Evolutionary conservation across 2,329 filamentous ascomycete genomes (phyloP), one percentile per base, ranked within the genome.

Genomic region (Colletotrichum musae): DNA sequence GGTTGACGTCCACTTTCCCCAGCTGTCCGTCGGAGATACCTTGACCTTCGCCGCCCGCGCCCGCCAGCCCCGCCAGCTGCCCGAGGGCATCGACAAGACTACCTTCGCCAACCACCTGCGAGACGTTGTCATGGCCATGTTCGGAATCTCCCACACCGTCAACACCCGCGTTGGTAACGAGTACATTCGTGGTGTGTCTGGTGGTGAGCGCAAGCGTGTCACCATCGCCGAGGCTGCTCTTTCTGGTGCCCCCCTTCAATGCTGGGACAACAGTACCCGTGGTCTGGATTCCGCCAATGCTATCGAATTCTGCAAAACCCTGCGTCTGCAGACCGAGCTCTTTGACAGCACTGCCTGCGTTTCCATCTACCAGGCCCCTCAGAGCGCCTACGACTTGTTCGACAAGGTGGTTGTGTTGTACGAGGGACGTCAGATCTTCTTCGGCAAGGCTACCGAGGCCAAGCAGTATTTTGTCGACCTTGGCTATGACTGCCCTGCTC

Each of bases 1-100:
- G 79, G 91, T 93, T 43, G 94, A 97, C 77, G 91, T 93, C 5
- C 93, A 95, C 80, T 95, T 95, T 76, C 92, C 93, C 13, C 88
- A 91, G 81, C 81, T 96, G 74, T 91, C 88, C 2, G 93, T 95
- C 51, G 92, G 92, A 59, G 92, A 95, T 74, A 96, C 93, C 1
- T 85, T 95, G 54, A 91, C 89, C 63, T 95, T 95, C 71, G 93
- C 93, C 18, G 92, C 93, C 4, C 85, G 88, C 18, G 92, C 93
- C 6, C 87, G 92, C 64, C 88, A 91, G 58, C 91, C 92, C 2
- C 87, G 88, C 50, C 74, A 86, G 39, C 84, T 91, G 2, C 91
- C 91, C 5, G 82, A 85, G 7, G 90, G 90, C 47, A 83, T 92
- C 13, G 82, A 82, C 72, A 82, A 82, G 70, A 78, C 83, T 59